These are phyloP conservation scores for Xylariales sp. DNA, from an alignment of 2,329 filamentous ascomycete genomes.

Conservation along the genomic window DNA sequence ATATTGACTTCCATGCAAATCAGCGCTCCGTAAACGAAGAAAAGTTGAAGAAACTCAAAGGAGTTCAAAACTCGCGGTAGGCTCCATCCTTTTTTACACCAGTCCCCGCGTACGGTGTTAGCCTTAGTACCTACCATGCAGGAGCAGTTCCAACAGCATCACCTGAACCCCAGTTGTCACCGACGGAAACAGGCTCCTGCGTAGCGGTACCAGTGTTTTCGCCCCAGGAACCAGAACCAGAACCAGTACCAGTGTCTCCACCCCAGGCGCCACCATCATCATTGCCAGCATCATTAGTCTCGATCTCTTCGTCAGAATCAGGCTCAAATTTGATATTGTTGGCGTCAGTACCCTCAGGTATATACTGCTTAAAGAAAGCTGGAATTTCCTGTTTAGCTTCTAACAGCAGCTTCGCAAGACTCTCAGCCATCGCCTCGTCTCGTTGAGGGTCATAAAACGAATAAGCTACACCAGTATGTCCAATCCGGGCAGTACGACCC, in stretches of 20 bases:
- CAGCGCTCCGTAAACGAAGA: no score
- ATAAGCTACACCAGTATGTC: constrained; percentile 77
- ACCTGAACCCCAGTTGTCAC: no score
- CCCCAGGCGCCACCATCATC: constrained; percentile 16
- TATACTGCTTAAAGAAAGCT: constrained; percentile 68
- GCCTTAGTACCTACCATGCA: no score
- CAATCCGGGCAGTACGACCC: constrained; percentile 93
- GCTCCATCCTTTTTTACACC: no score
- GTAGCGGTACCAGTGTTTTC: no score
- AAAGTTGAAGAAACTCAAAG: no score
- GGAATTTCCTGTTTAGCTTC: constrained; percentile 78
- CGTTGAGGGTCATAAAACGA: constrained; percentile 84
- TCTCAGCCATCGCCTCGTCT: constrained; percentile 67
- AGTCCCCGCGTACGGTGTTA: no score
- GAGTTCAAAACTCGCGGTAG: no score
- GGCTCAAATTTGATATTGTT: constrained; percentile 50
- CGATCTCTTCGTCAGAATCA: constrained; percentile 47
- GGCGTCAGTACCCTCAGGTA: constrained; percentile 50
- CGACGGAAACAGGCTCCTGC: no score
- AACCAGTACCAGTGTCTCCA: constrained; percentile 13
- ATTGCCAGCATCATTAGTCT: constrained; percentile 16
- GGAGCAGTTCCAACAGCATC: no score
- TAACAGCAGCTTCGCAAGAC: constrained; percentile 75
- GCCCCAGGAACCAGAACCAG: neutral
- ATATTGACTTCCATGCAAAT: no score